Percentiles rank a stretch among this genome's conserved stretches.
These are phyloP conservation scores for Fraxinus quadrangulata DNA, from an alignment of 257 asterid genomes.

Conservation along the genomic window DNA sequence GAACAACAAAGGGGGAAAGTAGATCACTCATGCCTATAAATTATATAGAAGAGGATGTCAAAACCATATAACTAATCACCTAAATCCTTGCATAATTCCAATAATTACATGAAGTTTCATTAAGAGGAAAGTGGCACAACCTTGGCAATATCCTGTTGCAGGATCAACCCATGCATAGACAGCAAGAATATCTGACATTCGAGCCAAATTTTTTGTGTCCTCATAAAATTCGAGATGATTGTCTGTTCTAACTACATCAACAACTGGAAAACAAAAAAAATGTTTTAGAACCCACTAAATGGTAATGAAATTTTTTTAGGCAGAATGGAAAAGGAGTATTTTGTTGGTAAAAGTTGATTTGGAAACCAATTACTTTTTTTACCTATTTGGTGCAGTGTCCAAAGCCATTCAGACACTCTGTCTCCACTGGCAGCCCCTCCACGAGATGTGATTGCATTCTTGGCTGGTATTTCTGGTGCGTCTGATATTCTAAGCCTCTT, in stretches of 20 bases:
- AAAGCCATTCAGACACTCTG: constrained; percentile 95
- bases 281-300: constrained; percentile 18
- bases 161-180: constrained; percentile 99
- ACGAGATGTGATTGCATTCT: constrained; percentile 49
- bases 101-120: constrained; percentile 21
- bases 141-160: constrained; percentile 98
- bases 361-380: constrained; percentile 16
- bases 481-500: constrained; percentile 64
- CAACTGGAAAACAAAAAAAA: constrained; percentile 50
- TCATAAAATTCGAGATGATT: constrained; percentile 93
- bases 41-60: constrained; percentile 29
- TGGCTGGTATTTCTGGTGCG: constrained; percentile 53
- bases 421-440: constrained; percentile 62
- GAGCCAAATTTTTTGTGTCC: constrained; percentile 86
- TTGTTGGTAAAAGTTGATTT: constrained; percentile 1
- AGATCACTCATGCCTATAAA: constrained; percentile 93
- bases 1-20: constrained; percentile 95
- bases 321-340: constrained; percentile 4
- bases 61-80: constrained; percentile 20
- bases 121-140: constrained; percentile 38
- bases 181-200: constrained; percentile 99
- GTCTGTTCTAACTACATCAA: constrained; percentile 97
- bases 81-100: constrained; percentile 8
- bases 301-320: constrained; percentile 12
- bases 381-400: constrained; percentile 98